Conservation (phyloP, 768 basidiomycete genomes). For the Naganishia friedmannii region DNA sequence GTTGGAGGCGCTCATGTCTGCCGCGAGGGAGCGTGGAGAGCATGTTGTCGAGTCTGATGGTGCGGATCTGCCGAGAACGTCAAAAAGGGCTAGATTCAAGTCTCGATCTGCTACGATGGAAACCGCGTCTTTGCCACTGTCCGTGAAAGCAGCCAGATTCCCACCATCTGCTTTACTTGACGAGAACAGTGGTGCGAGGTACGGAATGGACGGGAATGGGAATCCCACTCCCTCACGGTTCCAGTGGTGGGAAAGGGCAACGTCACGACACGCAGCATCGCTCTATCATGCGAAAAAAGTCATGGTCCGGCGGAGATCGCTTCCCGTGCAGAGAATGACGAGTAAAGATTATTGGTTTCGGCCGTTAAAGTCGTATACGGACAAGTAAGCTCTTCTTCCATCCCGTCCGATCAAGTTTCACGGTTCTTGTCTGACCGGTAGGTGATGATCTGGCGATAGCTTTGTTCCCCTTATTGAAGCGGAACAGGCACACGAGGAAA, state of each 20-base stretch:
- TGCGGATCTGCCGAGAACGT: not conserved
- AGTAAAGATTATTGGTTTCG: slow-evolving; percentile 4
- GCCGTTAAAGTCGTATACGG: slow-evolving; percentile 17
- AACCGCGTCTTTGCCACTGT: too few relatives aligned
- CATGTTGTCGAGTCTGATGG: not conserved
- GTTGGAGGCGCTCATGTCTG: not conserved
- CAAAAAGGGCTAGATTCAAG: not conserved
- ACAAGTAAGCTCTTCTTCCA: slow-evolving; percentile 11
- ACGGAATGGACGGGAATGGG: not conserved
- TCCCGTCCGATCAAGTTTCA: not conserved
- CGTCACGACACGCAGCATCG: not conserved
- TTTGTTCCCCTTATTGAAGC: slow-evolving; percentile 12
- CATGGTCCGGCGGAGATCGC: not conserved
- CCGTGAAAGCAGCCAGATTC: not conserved
- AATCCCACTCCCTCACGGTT: slow-evolving; percentile 9
- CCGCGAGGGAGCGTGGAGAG: not conserved
- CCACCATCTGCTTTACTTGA: not conserved
- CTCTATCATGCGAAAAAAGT: not conserved
- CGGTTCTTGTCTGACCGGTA: not conserved
- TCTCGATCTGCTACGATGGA: not conserved
- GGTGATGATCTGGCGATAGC: not conserved
- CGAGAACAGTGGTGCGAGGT: not conserved
- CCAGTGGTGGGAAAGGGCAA: slow-evolving; percentile 21
- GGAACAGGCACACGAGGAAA: slow-evolving; percentile 17
- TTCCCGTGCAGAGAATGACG: not conserved